phyloP scores from a whole-genome alignment of 2,329 filamentous ascomycete species.

The Tolypocladium ophioglossoides region DNA sequence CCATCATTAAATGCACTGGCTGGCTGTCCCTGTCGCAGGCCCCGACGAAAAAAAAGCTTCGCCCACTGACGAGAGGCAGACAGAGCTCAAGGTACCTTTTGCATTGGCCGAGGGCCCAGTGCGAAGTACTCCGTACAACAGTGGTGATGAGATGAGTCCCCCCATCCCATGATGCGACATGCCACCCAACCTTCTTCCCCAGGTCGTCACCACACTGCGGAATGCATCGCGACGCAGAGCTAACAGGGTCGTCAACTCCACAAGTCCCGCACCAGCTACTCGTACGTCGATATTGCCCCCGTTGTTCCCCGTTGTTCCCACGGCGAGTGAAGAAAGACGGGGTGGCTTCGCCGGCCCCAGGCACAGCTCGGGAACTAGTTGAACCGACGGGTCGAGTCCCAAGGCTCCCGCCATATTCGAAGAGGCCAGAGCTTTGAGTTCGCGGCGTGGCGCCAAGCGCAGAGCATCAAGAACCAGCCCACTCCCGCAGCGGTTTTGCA shows the following conservation, averaged over 20 bases:
- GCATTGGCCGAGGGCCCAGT: no score
- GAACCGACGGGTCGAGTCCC: background rate
- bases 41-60: background rate
- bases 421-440: background rate
- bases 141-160: no score
- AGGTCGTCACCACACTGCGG: background rate
- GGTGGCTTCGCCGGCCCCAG: background rate
- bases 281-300: no score
- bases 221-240: background rate
- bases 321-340: background rate
- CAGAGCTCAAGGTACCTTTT: no score
- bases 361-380: background rate
- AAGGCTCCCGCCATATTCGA: background rate
- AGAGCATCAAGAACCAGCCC: background rate
- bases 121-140: no score
- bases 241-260: background rate
- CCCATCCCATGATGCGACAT: no score
- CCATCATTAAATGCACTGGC: slow-evolving; percentile 4
- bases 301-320: no score
- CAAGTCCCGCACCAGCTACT: background rate
- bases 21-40: background rate
- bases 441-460: background rate
- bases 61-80: background rate
- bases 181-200: background rate
- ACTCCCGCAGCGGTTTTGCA: background rate